A percentile compares a stretch with the other conserved stretches of the same genome.
Evolutionary conservation across 1,284 basidiomycete genomes (phyloP).

Genomic region (Trametes polyzona): DNA sequence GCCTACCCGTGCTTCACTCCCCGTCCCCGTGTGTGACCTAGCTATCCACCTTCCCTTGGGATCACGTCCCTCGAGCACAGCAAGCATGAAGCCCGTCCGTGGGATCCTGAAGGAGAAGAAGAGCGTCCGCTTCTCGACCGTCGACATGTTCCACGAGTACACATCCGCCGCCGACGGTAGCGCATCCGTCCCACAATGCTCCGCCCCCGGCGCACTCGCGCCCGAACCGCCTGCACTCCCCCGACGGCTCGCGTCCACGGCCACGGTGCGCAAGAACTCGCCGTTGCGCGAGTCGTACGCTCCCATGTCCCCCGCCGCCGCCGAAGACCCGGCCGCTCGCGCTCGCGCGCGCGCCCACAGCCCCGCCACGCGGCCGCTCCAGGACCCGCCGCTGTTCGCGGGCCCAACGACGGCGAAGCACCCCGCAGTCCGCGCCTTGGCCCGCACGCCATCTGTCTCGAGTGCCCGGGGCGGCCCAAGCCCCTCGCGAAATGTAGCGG

Average conservation of each 20-base stretch:
- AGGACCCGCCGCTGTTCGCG: background rate
- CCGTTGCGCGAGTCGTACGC: conserved; percentile 18
- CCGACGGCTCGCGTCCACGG: conserved; percentile 1
- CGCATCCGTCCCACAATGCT: background rate
- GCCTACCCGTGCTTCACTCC: background rate
- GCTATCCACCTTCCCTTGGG: conserved; percentile 18
- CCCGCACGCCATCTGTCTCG: conserved; percentile 10
- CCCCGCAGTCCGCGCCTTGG: conserved; percentile 33
- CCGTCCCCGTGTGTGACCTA: background rate
- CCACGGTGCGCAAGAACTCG: conserved; percentile 15
- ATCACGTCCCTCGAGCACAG: conserved; percentile 29
- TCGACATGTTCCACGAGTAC: conserved; percentile 34
- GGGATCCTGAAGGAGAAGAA: conserved; percentile 42
- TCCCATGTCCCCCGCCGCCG: conserved; percentile 2
- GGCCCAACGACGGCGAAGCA: conserved; percentile 31
- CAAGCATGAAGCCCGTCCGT: conserved; percentile 32
- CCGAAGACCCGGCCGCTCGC: background rate
- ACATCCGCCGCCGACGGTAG: conserved; percentile 4
- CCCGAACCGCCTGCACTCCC: background rate
- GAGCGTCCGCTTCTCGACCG: conserved; percentile 40
- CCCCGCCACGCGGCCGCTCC: background rate
- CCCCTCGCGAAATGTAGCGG: background rate
- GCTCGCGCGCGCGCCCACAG: conserved; percentile 7
- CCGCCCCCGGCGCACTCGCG: background rate
- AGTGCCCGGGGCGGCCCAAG: conserved; percentile 19